phyloP scores from a whole-genome alignment of 2,329 filamentous ascomycete genomes.

The Hortaea sp. region DNA sequence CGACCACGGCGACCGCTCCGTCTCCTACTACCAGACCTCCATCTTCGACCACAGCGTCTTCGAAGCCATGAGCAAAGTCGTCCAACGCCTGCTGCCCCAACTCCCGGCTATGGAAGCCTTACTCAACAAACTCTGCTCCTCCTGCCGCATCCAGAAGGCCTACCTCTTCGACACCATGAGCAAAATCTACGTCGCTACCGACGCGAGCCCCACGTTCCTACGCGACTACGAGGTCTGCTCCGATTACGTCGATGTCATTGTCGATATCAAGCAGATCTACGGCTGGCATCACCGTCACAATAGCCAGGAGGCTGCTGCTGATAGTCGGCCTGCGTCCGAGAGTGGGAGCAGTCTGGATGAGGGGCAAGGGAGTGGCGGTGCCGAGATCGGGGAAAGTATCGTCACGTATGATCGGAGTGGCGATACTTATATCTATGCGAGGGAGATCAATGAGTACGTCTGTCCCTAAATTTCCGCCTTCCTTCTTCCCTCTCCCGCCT shows the following conservation, averaged over 20 bases:
- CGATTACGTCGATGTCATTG: slow-evolving; percentile 96
- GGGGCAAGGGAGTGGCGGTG: background rate
- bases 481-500: background rate
- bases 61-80: slow-evolving; percentile 95
- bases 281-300: slow-evolving; percentile 48
- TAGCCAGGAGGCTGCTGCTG: background rate
- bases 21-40: slow-evolving; percentile 91
- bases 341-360: slow-evolving; percentile 1
- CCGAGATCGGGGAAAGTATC: slow-evolving; percentile 43
- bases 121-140: slow-evolving; percentile 86
- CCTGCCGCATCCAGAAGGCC: slow-evolving; percentile 92
- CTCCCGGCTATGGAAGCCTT: slow-evolving; percentile 86
- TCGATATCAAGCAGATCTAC: slow-evolving; percentile 93
- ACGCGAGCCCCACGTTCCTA: slow-evolving; percentile 87
- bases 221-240: slow-evolving; percentile 96
- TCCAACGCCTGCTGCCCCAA: slow-evolving; percentile 92
- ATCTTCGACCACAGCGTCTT: slow-evolving; percentile 99
- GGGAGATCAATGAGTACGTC: slow-evolving; percentile 58
- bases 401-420: slow-evolving; percentile 51
- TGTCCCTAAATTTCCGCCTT: background rate
- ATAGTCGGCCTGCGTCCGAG: background rate
- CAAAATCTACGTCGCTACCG: slow-evolving; percentile 97
- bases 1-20: slow-evolving; percentile 84
- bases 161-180: slow-evolving; percentile 96
- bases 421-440: slow-evolving; percentile 51